Evolutionary conservation across 805 yeast species (phyloP), one percentile per base, ranked within the genome.

Genomic region (Kodamaea sagamina): DNA sequence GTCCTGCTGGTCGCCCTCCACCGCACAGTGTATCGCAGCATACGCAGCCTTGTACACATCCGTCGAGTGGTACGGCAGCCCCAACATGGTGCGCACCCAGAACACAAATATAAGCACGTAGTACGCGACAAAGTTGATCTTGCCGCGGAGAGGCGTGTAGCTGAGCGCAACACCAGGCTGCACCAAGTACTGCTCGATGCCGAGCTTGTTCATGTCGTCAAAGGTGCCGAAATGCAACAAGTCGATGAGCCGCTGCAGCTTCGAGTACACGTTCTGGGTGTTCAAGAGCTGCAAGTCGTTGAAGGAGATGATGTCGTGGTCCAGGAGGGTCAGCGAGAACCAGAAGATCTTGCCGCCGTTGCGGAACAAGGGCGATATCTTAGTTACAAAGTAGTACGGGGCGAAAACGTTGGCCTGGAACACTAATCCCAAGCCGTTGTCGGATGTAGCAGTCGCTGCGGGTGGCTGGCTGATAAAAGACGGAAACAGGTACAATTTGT

Each of bases 351-450:
- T 76, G 1, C 93, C 89, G 3, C 84, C 82, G 15, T 31, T 15
- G 4, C 32, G 28, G 21, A 41, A 18, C 32, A 79, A 62, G 3
- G 79, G 79, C 27, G 71, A 61, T 11, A 90, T 64, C 48, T 77
- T 81, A 51, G 84, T 86, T 41, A 90, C 73, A 42, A 92, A 68
- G 62, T 81, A 92, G 67, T 86, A 90, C 2, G 98, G 98, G 0
- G 95, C 96, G 65, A 93, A 87, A 6, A 92, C 96, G 59, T 92
- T 92, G 4, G 93, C 93, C 66, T 92, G 96, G 68, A 92, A 93
- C 3, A 89, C 88, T 16, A 85, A 66, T 1, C 98, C 97, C 71
- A 92, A 53, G 0, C 79, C 89, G 62, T 92, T 98, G 11, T 58
- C 61, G 1, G 96, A 79, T 55, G 76, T 79, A 18, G 82, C 81